Evolutionary conservation across 192 early-diverging fungal genomes (phyloP).

Genomic region (Backusella morwellensis): DNA sequence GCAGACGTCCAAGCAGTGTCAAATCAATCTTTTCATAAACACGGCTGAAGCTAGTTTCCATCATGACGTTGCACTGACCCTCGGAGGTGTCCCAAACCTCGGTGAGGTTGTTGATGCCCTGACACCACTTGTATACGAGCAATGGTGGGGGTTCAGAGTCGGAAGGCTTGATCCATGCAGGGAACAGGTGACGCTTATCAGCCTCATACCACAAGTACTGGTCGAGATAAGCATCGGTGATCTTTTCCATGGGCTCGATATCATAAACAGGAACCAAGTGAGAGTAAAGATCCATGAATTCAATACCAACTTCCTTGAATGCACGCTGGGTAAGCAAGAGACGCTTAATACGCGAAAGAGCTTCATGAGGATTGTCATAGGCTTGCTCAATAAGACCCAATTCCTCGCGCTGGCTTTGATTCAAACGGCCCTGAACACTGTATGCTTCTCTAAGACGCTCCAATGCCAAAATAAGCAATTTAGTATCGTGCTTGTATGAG

Average conservation of each 20-base stretch:
- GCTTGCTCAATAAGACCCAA: constrained; percentile 98
- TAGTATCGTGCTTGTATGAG: constrained; percentile 99
- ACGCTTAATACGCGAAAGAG: constrained; percentile 88
- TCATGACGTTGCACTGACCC: constrained; percentile 95
- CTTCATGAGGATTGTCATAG: constrained; percentile 93
- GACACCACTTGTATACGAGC: constrained; percentile 97
- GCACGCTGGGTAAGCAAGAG: constrained; percentile 94
- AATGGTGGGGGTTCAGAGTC: constrained; percentile 97
- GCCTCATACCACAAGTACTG: constrained; percentile 99
- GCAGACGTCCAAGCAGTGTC: constrained; percentile 88
- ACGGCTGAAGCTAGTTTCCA: constrained; percentile 90
- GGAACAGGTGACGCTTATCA: constrained; percentile 96
- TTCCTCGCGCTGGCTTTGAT: constrained; percentile 96
- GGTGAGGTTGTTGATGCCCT: constrained; percentile 96
- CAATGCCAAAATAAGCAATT: constrained; percentile 92
- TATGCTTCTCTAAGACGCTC: constrained; percentile 96
- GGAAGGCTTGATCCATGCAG: constrained; percentile 98
- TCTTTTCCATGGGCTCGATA: constrained; percentile 99
- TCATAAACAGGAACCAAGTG: constrained; percentile 98
- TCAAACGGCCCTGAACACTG: constrained; percentile 91
- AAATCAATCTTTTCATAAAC: constrained; percentile 98
- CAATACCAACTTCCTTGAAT: constrained; percentile 99
- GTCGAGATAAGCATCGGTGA: constrained; percentile 98
- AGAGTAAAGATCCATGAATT: constrained; percentile 99
- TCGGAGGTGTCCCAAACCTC: constrained; percentile 91